These are phyloP conservation scores for Paspalum notatum DNA, from an alignment of 176 grass and related monocot species.

Conservation along the genomic window DNA sequence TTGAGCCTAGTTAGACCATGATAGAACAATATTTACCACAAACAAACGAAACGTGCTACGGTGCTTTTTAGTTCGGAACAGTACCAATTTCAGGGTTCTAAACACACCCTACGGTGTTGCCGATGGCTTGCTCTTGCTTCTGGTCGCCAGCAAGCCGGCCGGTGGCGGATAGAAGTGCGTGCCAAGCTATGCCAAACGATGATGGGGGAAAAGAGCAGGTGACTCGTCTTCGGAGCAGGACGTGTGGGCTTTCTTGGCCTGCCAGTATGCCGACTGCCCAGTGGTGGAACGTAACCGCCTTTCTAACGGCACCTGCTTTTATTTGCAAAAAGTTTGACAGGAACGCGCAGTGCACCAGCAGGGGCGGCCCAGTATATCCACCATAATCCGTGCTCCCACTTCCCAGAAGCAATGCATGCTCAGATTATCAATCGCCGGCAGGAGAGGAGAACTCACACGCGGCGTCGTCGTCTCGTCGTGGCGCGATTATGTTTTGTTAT, in stretches of 20 bases:
- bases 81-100: too few relatives aligned
- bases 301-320: not conserved
- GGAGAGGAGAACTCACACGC: too few relatives aligned
- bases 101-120: too few relatives aligned
- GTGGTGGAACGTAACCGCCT: not conserved
- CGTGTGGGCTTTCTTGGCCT: not conserved
- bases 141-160: too few relatives aligned
- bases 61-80: too few relatives aligned
- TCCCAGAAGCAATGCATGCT: not conserved
- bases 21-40: too few relatives aligned
- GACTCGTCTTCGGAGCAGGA: not conserved
- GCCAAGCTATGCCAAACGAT: constrained; percentile 21
- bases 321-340: not conserved
- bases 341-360: not conserved
- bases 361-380: not conserved
- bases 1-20: too few relatives aligned
- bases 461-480: too few relatives aligned
- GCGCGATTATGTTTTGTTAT: constrained; percentile 31
- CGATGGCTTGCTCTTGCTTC: too few relatives aligned
- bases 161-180: constrained; percentile 4
- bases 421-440: not conserved
- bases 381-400: not conserved
- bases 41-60: too few relatives aligned
- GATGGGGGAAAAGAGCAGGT: not conserved
- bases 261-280: not conserved